Evolutionary conservation across 805 yeast genomes (phyloP).

Genomic region (Komagataella phaffii): DNA sequence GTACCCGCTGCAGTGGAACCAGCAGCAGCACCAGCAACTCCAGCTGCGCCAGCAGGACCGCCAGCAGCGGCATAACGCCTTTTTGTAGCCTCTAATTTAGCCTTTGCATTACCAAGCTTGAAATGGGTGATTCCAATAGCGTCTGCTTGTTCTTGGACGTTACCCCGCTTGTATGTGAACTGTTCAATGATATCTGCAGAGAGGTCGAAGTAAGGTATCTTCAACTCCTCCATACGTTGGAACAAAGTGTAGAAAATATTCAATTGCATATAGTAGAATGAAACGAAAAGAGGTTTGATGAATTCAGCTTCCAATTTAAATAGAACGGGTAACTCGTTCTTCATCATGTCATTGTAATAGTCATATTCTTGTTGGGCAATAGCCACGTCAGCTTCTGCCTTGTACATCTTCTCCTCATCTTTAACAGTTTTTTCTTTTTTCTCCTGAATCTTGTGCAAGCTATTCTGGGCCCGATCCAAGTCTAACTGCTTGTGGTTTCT

Average conservation of each 20-base stretch:
- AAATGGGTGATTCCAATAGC: conserved; percentile 84
- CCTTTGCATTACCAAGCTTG: conserved; percentile 77
- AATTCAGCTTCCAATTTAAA: conserved; percentile 85
- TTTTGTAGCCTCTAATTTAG: conserved; percentile 71
- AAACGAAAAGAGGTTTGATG: conserved; percentile 85
- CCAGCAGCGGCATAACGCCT: conserved; percentile 46
- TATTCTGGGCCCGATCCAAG: conserved; percentile 70
- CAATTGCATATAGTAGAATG: conserved; percentile 94
- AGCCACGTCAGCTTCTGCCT: conserved; percentile 78
- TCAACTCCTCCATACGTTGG: conserved; percentile 87
- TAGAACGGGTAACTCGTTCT: conserved; percentile 76
- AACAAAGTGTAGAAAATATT: conserved; percentile 90
- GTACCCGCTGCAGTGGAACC: conserved; percentile 14
- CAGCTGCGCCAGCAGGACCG: conserved; percentile 22
- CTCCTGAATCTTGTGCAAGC: conserved; percentile 57
- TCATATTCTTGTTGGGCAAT: conserved; percentile 93
- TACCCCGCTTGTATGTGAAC: conserved; percentile 72
- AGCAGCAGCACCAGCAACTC: conserved; percentile 10
- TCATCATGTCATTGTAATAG: conserved; percentile 90
- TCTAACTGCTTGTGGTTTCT: conserved; percentile 94
- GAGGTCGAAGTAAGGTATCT: conserved; percentile 91
- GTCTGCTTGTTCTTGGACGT: conserved; percentile 81
- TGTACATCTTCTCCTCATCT: conserved; percentile 84
- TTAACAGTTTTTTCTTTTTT: conserved; percentile 77
- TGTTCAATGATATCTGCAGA: conserved; percentile 74